Base-by-base conservation (phyloP, 2,329 filamentous ascomycete species). In the Xylariaceae sp. region DNA sequence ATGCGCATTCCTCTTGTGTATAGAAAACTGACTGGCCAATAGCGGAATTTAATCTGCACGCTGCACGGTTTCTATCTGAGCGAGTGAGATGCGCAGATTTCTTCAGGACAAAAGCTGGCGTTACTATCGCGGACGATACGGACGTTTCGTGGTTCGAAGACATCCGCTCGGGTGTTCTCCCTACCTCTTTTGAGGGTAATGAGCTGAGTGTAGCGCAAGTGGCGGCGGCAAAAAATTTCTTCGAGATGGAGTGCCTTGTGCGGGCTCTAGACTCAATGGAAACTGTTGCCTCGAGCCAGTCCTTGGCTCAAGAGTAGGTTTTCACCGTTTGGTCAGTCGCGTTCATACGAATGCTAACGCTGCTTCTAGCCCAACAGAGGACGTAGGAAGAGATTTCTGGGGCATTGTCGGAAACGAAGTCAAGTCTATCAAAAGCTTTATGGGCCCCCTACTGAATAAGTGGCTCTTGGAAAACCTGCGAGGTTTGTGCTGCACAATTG, bases 221-320 rank as follows among this genome's bases (percentile, higher is more conserved):
- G 16, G 67, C 76, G 42, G 72, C 72, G 55, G 84, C 85, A 5
- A 78, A 80, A 52, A 83, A 79, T 44, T 85, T 84, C 69, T 80
- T 80, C 58, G 86, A 90, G 61, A 74, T 92, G 44, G 87, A 91
- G 70, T 76, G 77, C 53, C 74, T 92, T 26, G 80, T 86, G 42
- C 76, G 78, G 47, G 81, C 79, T 3, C 76, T 92, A 40, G 85
- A 89, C 67, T 75, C 77, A 19, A 76, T 91, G 61, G 87, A 91
- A 68, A 83, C 80, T 1, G 81, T 88, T 55, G 80, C 81, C 13
- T 78, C 80, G 0, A 66, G 80, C 46, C 79, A 78, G 51, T 74
- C 79, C 40, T 65, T 81, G 32, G 75, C 72, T 30, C 70, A 71
- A 58, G 75, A 81, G 81, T 83, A 75, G 41, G 79, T 73, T 16